Percentiles rank a stretch among this genome's conserved stretches.
These are phyloP conservation scores for Aspergillus arachidicola DNA, from an alignment of 2,329 filamentous ascomycete genomes.

Conservation along the genomic window DNA sequence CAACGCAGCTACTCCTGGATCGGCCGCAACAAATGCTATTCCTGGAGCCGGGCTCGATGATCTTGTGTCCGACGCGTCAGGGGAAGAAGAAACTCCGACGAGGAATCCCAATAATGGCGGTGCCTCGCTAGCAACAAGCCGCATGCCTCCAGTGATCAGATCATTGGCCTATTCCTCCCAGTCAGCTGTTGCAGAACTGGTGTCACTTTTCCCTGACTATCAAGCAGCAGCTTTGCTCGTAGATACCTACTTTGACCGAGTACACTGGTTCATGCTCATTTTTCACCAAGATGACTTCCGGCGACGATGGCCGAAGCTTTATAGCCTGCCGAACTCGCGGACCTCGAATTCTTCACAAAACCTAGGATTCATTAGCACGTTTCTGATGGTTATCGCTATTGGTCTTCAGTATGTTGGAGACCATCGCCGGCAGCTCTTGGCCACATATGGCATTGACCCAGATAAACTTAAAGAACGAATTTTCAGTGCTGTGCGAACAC, in stretches of 20 bases:
- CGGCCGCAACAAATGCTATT: conserved; percentile 16
- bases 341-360: neutral
- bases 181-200: conserved; percentile 14
- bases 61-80: neutral
- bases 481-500: conserved; percentile 14
- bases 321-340: neutral
- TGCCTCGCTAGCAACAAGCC: neutral
- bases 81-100: neutral
- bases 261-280: conserved; percentile 44
- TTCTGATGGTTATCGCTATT: conserved; percentile 29
- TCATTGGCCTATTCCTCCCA: neutral
- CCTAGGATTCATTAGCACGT: conserved; percentile 21
- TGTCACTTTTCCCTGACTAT: conserved; percentile 23
- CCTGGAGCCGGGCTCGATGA: conserved; percentile 15
- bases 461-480: conserved; percentile 18
- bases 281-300: conserved; percentile 41
- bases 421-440: conserved; percentile 13
- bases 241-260: conserved; percentile 43
- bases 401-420: conserved; percentile 25
- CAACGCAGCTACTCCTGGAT: conserved; percentile 11
- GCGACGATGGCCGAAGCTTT: conserved; percentile 21
- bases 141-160: neutral
- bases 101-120: neutral
- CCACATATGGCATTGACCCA: conserved; percentile 2
- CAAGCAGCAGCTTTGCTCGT: conserved; percentile 31